Base-by-base conservation (phyloP, 139 green algal genomes). In the Astrephomene gubernaculifera region DNA sequence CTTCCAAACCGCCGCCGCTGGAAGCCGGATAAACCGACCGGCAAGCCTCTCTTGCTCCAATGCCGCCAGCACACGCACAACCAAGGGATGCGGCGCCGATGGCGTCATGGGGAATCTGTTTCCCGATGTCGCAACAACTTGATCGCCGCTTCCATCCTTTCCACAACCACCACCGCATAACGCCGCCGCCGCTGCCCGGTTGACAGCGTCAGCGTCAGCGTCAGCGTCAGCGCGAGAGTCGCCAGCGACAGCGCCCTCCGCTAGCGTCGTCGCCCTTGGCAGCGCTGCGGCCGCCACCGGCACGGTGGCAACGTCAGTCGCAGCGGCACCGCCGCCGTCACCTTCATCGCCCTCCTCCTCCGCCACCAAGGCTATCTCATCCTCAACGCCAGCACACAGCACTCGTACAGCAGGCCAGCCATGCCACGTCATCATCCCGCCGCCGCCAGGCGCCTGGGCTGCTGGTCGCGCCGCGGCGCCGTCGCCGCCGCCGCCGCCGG, bases 381-480 rank as follows among this genome's bases (percentile, higher is more conserved):
- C 74, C 54, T 71, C 74, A 24, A 82, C 74, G 9, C 74, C 74
- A 9, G 74, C 54, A 29, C 74, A 82, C 53, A 82, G 54, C 22
- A 45, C 41, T 25, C 41, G 29, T 17, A 82, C 54, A 8, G 74
- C 54, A 14, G 74, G 14, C 74, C 74, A 82, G 21, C 74, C 74
- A 41, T 25, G 22, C 74, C 74, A 82, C 0, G 74, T 57, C 35
- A 29, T 4, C 54, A 68, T 17, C 54, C 36, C 25, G 19, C 73
- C 19, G 45, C 45, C 31, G 19, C 35, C 52, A 9, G 44, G 10
- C 35, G n/a, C 73, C 71, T 6, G 25, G 22, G 41, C 70, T 43
- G 35, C 36, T 4, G 31, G 35, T 53, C 24, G 35, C 49, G 35
- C 22, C 52, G n/a, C 52, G 22, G 22, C 36, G 54, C 21, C 73